Percentiles rank a stretch among this genome's conserved stretches.
These are phyloP conservation scores for Fusarium protoensiforme DNA, from an alignment of 2,329 filamentous ascomycete genomes.

Conservation along the genomic window DNA sequence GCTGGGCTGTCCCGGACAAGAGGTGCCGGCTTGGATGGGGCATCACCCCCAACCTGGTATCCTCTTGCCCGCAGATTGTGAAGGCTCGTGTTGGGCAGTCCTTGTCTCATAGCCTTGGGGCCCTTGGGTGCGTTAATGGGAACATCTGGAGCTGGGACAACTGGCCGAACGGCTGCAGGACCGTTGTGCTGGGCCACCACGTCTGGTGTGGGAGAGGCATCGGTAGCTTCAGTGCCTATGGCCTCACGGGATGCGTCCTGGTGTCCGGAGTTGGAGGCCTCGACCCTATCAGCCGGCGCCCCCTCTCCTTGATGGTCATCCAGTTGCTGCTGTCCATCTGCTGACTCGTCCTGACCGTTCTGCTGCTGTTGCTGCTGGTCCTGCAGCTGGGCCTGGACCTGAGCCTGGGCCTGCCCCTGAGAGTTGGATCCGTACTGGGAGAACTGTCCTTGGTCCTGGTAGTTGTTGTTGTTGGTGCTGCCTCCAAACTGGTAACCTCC, in stretches of 20 bases:
- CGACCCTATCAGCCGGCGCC: conserved; percentile 18
- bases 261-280: conserved; percentile 31
- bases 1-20: conserved; percentile 31
- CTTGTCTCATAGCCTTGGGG: conserved; percentile 93
- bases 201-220: conserved; percentile 36
- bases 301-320: conserved; percentile 51
- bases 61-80: conserved; percentile 70
- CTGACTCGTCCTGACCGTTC: conserved; percentile 33
- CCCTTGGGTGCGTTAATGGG: conserved; percentile 86
- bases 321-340: conserved; percentile 44
- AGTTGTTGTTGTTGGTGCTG: conserved; percentile 44
- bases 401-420: conserved; percentile 5
- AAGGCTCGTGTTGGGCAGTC: conserved; percentile 83
- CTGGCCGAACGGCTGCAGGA: conserved; percentile 45
- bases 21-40: conserved; percentile 35
- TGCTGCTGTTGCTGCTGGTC: conserved; percentile 27
- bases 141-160: conserved; percentile 51
- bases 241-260: conserved; percentile 44
- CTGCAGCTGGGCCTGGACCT: too few relatives aligned
- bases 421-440: conserved; percentile 42
- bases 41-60: conserved; percentile 57
- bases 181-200: conserved; percentile 33
- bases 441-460: conserved; percentile 49
- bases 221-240: conserved; percentile 44
- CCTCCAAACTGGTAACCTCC: conserved; percentile 63